Base-by-base conservation (phyloP, 371 early-diverging fungal genomes). In the Batkoa obscura region DNA sequence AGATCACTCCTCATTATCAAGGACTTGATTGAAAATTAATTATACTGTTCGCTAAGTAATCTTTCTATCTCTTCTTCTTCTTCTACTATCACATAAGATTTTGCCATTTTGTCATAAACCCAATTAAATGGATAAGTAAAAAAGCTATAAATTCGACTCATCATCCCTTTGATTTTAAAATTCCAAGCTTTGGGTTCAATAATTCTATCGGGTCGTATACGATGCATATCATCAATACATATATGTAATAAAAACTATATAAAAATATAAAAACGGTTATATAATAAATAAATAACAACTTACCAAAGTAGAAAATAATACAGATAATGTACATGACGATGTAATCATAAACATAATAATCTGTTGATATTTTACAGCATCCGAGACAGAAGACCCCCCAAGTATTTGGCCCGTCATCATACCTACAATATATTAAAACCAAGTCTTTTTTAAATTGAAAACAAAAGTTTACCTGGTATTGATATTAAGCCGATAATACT, bases 341-440 rank as follows among this genome's bases (percentile, higher is more conserved):
- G 58, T 55, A 35, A 63, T 59, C 63, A 63, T 63, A 50, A 63
- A 63, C 54, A 63, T 54, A 12, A 63, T 56, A 49, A 63, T 63
- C 33, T 59, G 59, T 50, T 63, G 63, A 41, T 59, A 63, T 57
- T 60, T 60, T 5, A 60, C 56, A 1, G 55, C 56, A 6, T 39
- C 46, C 56, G 58, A 59, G 13, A 59, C 50, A 31, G 59, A 55
- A 23, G 55, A 59, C n/a, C 62, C 62, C 17, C 59, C 59, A 35
- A 62, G 47, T 32, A 62, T 57, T 43, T 62, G 62, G 30, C 62
- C 62, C 0, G 62, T 56, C 62, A 62, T 50, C 62, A 62, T 62
- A 2, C 62, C 60, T 60, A 23, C 23, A 23, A 23, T 23, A 51
- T 0, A 34, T 13, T n/a, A 49, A 35, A 36, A 42, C 32, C 30